Conservation (phyloP, 306 rosid species). For the Cucumis hystrix region DNA sequence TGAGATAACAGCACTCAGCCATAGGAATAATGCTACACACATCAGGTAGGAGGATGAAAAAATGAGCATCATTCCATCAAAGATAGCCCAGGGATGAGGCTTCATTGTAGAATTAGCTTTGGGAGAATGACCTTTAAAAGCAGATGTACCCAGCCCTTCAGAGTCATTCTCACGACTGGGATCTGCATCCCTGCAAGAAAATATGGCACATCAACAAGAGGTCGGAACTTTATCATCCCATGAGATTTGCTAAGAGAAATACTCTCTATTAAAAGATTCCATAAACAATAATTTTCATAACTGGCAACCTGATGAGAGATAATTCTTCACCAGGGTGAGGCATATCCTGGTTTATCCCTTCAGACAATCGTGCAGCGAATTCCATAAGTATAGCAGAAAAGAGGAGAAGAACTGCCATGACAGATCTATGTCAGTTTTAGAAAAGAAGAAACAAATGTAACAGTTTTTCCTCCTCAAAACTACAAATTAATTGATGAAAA, state of each 20-base stretch:
- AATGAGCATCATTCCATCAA: constrained; percentile 80
- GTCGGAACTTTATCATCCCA: not conserved
- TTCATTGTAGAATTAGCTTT: constrained; percentile 31
- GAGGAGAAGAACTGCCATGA: constrained; percentile 54
- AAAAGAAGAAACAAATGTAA: not conserved
- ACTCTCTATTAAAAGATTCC: not conserved
- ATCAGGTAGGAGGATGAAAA: constrained; percentile 72
- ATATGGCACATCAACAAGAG: constrained; percentile 4
- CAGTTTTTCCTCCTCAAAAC: not conserved
- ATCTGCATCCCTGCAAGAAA: constrained; percentile 41
- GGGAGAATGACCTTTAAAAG: constrained; percentile 31
- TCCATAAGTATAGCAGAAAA: constrained; percentile 91
- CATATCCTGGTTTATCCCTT: constrained; percentile 50
- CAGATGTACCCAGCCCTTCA: constrained; percentile 20
- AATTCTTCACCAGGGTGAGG: constrained; percentile 36
- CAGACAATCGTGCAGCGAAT: constrained; percentile 76
- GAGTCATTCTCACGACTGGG: constrained; percentile 24
- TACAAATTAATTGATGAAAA: not conserved
- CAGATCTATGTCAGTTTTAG: not conserved
- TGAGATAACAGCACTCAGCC: constrained; percentile 88
- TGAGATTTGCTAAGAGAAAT: not conserved
- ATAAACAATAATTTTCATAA: not conserved
- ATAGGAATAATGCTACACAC: constrained; percentile 68
- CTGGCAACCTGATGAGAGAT: constrained; percentile 52
- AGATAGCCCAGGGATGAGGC: constrained; percentile 57